Evolutionary conservation across 495 filamentous ascomycete genomes (phyloP), one percentile per base, ranked within the genome.

Genomic region (Penicillium coffeae): DNA sequence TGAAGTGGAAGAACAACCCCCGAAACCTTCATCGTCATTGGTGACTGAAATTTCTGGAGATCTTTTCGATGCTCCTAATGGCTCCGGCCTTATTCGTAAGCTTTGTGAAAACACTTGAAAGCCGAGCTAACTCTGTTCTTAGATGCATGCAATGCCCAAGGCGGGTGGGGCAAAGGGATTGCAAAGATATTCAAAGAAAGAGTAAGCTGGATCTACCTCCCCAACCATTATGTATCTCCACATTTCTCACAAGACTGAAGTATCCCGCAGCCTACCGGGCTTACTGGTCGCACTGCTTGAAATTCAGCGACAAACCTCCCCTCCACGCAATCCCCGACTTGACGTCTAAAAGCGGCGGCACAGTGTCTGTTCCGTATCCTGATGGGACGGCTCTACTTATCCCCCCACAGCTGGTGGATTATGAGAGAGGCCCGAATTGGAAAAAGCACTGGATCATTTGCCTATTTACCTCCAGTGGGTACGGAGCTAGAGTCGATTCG

Each of bases 101-200:
- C 14, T 19, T n/a, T 18, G 7, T 3, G 14, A 3, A 14, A 5
- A 21, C 6, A 8, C 8, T 36, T 38, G 2, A 19, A 10, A 16
- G 20, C 3, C 14, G n/a, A 15, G 45, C 52, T 61, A 14, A 55
- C 14, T 9, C 3, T 14, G 0, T 32, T 30, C 10, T 22, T 45
- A 77, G 74, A 78, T 45, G 73, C 75, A 10, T 77, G 74, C 56
- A 78, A 76, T 56, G 59, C 59, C 21, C 53, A 59, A 13, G 75
- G 75, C 7, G 42, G 35, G 1, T 78, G 75, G 75, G 74, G 74
- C 0, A 54, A 50, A 0, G 75, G 73, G 1, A 69, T 78, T 34
- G 75, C 73, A 3, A 38, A 39, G 15, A 45, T 34, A 0, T 76
- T 77, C 46, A 59, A 54, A 10, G 32, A 46, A 3, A 63, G 60